phyloP scores from a whole-genome alignment of 345 rosid genomes.

The Lepidium aucheri region DNA sequence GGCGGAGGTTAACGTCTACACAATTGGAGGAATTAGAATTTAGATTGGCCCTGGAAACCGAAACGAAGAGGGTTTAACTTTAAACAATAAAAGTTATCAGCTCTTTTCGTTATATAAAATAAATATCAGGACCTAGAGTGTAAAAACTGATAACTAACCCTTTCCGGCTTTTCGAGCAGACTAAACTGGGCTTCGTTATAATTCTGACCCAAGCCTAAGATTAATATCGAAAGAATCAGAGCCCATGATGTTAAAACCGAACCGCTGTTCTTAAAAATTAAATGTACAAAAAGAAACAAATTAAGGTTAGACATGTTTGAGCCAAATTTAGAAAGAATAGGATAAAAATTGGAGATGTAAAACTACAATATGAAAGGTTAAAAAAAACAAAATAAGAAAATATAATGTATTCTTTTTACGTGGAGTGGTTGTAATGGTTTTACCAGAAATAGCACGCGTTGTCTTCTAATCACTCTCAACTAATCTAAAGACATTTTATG shows the following conservation, averaged over 20 bases:
- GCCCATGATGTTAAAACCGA: neutral
- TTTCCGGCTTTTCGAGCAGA: neutral
- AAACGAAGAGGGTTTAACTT: neutral
- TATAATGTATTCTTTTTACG: slow-evolving; percentile 12
- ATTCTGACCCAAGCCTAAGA: neutral
- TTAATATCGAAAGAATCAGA: neutral
- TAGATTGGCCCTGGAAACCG: neutral
- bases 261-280: neutral
- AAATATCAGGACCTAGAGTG: neutral
- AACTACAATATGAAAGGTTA: neutral
- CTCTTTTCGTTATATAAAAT: neutral
- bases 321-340: neutral
- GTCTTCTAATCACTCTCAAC: slow-evolving; percentile 26
- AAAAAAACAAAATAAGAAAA: neutral
- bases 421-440: slow-evolving; percentile 30
- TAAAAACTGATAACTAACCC: neutral
- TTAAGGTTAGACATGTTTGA: neutral
- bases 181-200: neutral
- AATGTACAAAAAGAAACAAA: neutral
- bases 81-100: neutral
- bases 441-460: slow-evolving; percentile 24
- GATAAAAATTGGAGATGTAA: neutral
- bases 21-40: neutral
- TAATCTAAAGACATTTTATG: slow-evolving; percentile 25
- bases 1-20: neutral